A percentile compares a stretch with the other conserved stretches of the same genome.
phyloP scores from a whole-genome alignment of 108 stramenopile genomes.

The Pseudonitzschia pungens region DNA sequence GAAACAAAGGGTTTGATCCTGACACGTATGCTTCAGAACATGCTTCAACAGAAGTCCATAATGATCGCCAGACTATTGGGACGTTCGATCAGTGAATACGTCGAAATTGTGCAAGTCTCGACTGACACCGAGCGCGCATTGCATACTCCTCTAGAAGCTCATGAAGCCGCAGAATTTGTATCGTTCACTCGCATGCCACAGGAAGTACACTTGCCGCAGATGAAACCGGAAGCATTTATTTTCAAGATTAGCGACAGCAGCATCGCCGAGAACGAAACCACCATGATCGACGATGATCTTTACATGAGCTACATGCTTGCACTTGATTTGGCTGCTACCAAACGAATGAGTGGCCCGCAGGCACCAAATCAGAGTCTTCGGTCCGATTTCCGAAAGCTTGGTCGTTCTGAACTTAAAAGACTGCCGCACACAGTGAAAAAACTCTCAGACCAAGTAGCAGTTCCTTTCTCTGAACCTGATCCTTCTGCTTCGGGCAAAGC shows the following conservation, averaged over 20 bases:
- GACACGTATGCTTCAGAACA: neutral
- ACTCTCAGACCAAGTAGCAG: neutral
- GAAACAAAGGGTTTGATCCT: neutral
- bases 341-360: conserved; percentile 3
- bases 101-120: conserved; percentile 1
- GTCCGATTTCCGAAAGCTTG: conserved; percentile 1
- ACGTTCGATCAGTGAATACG: neutral
- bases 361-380: conserved; percentile 2
- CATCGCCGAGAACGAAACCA: neutral
- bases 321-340: conserved; percentile 5
- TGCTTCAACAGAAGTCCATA: neutral
- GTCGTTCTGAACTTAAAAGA: neutral
- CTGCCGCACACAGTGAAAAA: neutral
- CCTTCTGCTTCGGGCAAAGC: neutral
- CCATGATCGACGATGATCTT: conserved; percentile 4
- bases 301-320: conserved; percentile 17
- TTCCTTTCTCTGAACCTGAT: neutral
- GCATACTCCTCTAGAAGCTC: neutral
- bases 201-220: neutral
- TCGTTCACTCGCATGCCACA: neutral
- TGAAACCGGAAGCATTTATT: neutral
- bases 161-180: conserved; percentile 8
- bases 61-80: conserved; percentile 10
- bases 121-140: neutral
- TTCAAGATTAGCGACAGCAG: neutral